Base-by-base conservation (phyloP, 2,329 filamentous ascomycete genomes). In the Ophiostoma ulmi region DNA sequence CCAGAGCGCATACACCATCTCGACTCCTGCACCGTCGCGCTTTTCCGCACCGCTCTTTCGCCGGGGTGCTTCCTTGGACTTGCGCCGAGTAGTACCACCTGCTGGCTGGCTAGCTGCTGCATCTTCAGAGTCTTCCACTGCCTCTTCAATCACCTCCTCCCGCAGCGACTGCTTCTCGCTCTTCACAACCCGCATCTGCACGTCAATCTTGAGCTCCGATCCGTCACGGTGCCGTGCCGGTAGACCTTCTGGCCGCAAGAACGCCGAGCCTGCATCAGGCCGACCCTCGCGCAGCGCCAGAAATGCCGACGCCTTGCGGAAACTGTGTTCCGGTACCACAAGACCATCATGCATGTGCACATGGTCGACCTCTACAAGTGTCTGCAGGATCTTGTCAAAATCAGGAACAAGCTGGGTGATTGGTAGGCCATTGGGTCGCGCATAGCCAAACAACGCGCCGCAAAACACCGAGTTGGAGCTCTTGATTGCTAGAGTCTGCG, bases 381-480 rank as follows among this genome's bases (percentile, higher is more conserved):
- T 88, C 61, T 88, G 84, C 68, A 99, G 82, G 64, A 97, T 89
- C 74, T 89, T 90, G 79, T 96, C 92, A 76, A 99, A 98, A 64
- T 90, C 88, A 0, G 94, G 94, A 38, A 99, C 90, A 44, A 99
- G 81, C 38, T 92, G 87, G 72, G 87, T 92, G 75, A 99, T 91
- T 36, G 87, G 84, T 74, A 92, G 85, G 6, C 94, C 93, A 75
- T 97, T 90, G 0, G 93, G 91, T 74, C 90, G 90, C 75, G 92
- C 89, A 78, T 96, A 89, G 4, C 95, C 95, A 78, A 99, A 99
- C 2, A 99, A 84, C 0, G 94, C 93, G 7, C 92, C 91, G 8
- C 92, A 96, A 77, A 99, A 98, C 26, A 96, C 94, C 3, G 93
- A 92, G 79, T 99, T 99, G 10, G 94, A 95, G 80, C 94, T 97